These are phyloP conservation scores for Cytospora paraplurivora DNA, from an alignment of 2,329 filamentous ascomycete species.

Conservation along the genomic window DNA sequence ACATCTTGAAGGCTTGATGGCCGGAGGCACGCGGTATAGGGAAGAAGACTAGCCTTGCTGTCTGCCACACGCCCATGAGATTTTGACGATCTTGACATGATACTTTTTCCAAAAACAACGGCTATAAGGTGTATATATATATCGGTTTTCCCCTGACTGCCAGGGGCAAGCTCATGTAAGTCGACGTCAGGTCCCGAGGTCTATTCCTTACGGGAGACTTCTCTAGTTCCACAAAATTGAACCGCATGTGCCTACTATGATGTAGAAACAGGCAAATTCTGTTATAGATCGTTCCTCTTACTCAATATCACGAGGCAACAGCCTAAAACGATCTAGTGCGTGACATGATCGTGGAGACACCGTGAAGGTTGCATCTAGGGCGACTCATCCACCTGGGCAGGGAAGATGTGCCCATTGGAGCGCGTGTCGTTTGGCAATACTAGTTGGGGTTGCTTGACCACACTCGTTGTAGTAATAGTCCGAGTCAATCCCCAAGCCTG, in stretches of 20 bases:
- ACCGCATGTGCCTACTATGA: not conserved
- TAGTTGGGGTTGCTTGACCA: not conserved
- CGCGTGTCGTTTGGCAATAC: not conserved
- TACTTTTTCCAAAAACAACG: not conserved
- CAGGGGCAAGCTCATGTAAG: not conserved
- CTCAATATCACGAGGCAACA: not conserved
- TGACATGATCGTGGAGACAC: not conserved
- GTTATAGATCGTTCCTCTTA: not conserved
- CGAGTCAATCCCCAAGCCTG: not conserved
- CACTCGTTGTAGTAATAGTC: not conserved
- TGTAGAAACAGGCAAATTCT: not conserved
- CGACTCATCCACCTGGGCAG: not conserved
- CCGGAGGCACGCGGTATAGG: not conserved
- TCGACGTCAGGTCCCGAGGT: not conserved
- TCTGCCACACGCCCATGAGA: not conserved
- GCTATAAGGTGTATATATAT: not conserved
- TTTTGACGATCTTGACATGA: not conserved
- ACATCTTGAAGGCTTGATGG: not conserved
- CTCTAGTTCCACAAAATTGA: not conserved
- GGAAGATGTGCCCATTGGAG: not conserved
- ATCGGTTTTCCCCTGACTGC: too few species aligned
- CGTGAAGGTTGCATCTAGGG: not conserved
- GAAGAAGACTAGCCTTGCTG: too few species aligned
- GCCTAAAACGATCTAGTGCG: not conserved
- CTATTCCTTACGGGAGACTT: not conserved